These are phyloP conservation scores for Xylaria sp. DNA, from an alignment of 2,329 filamentous ascomycete genomes.

Conservation along the genomic window DNA sequence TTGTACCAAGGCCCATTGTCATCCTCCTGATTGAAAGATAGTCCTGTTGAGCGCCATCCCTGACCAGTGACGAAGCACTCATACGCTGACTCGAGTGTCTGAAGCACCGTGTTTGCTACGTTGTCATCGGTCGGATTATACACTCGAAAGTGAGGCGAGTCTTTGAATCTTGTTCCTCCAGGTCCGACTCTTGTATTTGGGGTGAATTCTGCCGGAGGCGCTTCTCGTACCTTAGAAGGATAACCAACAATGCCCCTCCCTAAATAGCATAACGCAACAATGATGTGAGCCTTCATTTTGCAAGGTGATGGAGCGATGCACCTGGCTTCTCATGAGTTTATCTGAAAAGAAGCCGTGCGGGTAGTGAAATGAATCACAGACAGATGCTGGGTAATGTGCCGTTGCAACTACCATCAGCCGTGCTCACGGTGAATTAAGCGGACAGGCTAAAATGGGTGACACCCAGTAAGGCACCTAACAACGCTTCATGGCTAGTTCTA, in stretches of 20 bases:
- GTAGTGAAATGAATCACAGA: background rate
- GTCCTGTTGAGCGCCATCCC: slow-evolving; percentile 53
- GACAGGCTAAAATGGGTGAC: slow-evolving; percentile 41
- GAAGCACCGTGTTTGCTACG: slow-evolving; percentile 49
- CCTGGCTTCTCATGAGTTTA: background rate
- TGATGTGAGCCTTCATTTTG: slow-evolving; percentile 9
- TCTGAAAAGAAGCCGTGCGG: background rate
- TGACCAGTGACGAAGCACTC: slow-evolving; percentile 54
- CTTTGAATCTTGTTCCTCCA: slow-evolving; percentile 48
- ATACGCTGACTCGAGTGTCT: slow-evolving; percentile 58
- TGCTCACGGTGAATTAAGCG: slow-evolving; percentile 33
- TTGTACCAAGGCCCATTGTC: slow-evolving; percentile 57
- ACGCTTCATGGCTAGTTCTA: background rate
- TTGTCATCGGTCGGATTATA: slow-evolving; percentile 48
- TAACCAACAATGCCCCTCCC: slow-evolving; percentile 18
- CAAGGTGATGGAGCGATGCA: background rate
- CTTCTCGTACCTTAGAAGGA: slow-evolving; percentile 32
- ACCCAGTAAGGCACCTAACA: slow-evolving; percentile 6
- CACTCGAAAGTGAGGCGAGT: slow-evolving; percentile 55
- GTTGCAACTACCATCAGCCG: background rate
- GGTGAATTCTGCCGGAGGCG: slow-evolving; percentile 45
- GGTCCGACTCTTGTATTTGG: slow-evolving; percentile 46
- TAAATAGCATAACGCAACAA: background rate
- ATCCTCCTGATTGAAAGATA: slow-evolving; percentile 50
- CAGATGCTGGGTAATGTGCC: background rate